Evolutionary conservation across 257 asterid species (phyloP), one percentile per base, ranked within the genome.

Genomic region (Primulina huaijiensis): DNA sequence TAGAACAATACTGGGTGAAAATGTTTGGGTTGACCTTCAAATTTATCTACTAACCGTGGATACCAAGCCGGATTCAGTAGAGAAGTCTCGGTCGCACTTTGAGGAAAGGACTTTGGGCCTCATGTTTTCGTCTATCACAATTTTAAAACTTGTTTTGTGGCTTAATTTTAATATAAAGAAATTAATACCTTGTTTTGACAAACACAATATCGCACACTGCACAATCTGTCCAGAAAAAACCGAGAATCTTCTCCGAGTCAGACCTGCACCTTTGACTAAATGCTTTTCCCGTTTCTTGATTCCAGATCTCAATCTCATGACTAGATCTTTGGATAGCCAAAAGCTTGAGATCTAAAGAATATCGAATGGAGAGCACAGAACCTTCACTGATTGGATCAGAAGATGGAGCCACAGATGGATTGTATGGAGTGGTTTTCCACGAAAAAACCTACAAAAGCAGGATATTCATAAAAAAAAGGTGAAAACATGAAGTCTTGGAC

Each of bases 161-260:
- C 7, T 6, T 33, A 33, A 33, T 27, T 33, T 33, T 33, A 33
- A 33, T 0, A 5, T 33, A 33, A 33, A 33, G 35, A 33, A 33
- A 33, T 0, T 53, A 62, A 63, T 82, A 93, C 99, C 97, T 93
- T 73, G 96, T 85, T 82, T 87, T 91, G 67, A 93, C 96, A 82
- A 93, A 73, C 60, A 91, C 89, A 69, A 93, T 82, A 78, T 93
- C 88, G 76, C 87, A 87, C 23, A 87, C 81, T 2, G 92, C 88
- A 80, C 89, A 83, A 75, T 93, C 99, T 23, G 96, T 82, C 99
- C 99, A 93, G 74, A 93, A 93, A 82, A 90, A 89, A 27, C 97
- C 99, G 76, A 93, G 87, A 75, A 93, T 82, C 74, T 79, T 86
- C 81, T 89, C 99, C 57, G 96, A 86, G 59, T 86, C 92, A 27